Conservation (phyloP, 2,329 filamentous ascomycete genomes). For the Hymenoscyphus albidus region DNA sequence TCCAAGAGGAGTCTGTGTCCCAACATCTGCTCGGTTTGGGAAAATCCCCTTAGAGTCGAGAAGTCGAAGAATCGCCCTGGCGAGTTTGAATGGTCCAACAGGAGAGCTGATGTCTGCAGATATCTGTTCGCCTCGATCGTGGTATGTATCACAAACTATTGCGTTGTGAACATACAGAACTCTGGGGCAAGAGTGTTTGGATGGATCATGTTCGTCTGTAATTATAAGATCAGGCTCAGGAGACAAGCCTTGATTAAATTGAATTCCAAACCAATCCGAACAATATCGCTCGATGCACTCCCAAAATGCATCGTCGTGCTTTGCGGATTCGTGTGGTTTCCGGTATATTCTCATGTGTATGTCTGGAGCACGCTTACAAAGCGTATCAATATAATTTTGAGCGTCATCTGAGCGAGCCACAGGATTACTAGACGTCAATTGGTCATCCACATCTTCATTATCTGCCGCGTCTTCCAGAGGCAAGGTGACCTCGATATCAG, state of each 20-base stretch:
- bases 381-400: slow-evolving; percentile 17
- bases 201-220: slow-evolving; percentile 15
- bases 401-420: slow-evolving; percentile 13
- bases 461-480: slow-evolving; percentile 27
- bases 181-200: slow-evolving; percentile 13
- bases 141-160: slow-evolving; percentile 12
- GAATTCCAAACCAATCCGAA: slow-evolving; percentile 30
- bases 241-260: neutral
- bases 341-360: slow-evolving; percentile 22
- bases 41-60: slow-evolving; percentile 14
- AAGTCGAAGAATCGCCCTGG: slow-evolving; percentile 25
- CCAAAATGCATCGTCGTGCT: slow-evolving; percentile 21
- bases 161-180: slow-evolving; percentile 25
- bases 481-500: slow-evolving; percentile 48
- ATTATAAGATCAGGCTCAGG: slow-evolving; percentile 22
- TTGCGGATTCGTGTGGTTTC: neutral
- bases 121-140: neutral
- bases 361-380: slow-evolving; percentile 18
- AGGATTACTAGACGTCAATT: neutral
- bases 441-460: neutral
- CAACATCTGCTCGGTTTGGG: slow-evolving; percentile 8
- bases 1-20: slow-evolving; percentile 27
- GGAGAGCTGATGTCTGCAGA: slow-evolving; percentile 24
- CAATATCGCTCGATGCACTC: slow-evolving; percentile 29
- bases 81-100: slow-evolving; percentile 30